A percentile compares a stretch with the other conserved stretches of the same genome.
These are phyloP conservation scores for Penicillium sp. DNA, from an alignment of 2,329 filamentous ascomycete species.

Conservation along the genomic window DNA sequence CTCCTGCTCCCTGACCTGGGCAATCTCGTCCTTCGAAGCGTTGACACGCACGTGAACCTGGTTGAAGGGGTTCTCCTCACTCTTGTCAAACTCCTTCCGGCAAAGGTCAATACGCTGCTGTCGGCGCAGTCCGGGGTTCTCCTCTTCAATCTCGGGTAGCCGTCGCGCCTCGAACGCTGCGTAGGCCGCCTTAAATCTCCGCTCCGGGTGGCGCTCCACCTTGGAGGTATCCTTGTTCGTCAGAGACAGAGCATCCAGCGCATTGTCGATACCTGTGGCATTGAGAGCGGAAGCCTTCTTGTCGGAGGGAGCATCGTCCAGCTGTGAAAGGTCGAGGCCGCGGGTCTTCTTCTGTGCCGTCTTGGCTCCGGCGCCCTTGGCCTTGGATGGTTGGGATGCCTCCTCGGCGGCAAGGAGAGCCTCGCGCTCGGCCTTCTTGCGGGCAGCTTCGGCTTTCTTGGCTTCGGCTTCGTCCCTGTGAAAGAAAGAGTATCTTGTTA, in stretches of 20 bases:
- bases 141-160: slow-evolving; percentile 78
- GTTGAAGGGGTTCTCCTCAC: slow-evolving; percentile 93
- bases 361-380: slow-evolving; percentile 58
- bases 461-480: slow-evolving; percentile 75
- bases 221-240: slow-evolving; percentile 60
- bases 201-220: slow-evolving; percentile 84
- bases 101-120: slow-evolving; percentile 83
- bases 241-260: slow-evolving; percentile 78
- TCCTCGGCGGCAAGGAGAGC: slow-evolving; percentile 82
- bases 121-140: slow-evolving; percentile 73
- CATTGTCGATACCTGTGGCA: slow-evolving; percentile 88
- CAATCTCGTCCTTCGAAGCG: slow-evolving; percentile 72
- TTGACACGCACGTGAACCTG: slow-evolving; percentile 75
- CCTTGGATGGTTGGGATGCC: slow-evolving; percentile 57
- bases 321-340: slow-evolving; percentile 71
- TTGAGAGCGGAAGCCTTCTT: slow-evolving; percentile 62
- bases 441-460: slow-evolving; percentile 76
- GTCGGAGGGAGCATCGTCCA: slow-evolving; percentile 59
- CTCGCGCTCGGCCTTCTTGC: slow-evolving; percentile 90
- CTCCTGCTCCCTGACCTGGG: slow-evolving; percentile 63
- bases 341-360: slow-evolving; percentile 55
- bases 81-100: slow-evolving; percentile 90
- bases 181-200: slow-evolving; percentile 81
- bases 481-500: neutral
- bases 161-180: slow-evolving; percentile 77